Evolutionary conservation across 768 basidiomycete species (phyloP), one percentile per base, ranked within the genome.

Genomic region (Trametes maxima): DNA sequence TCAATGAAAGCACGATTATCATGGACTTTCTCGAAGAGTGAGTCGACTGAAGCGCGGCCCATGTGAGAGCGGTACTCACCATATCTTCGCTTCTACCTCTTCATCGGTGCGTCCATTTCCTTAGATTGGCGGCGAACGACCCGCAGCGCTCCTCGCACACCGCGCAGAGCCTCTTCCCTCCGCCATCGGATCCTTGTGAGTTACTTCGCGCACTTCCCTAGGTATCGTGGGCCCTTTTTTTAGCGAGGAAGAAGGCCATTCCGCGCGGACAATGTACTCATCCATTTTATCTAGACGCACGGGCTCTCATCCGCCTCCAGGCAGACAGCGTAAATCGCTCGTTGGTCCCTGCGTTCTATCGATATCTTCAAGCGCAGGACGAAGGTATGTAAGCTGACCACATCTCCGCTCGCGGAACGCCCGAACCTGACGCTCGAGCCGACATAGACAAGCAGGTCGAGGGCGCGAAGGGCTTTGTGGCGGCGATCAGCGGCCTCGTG

Each of bases 1-100:
- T 93, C 13, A 89, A 92, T 70, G 92, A 94, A 71, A 91, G 89
- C 68, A 89, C 85, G 0, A 85, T 92, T 36, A 89, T 93, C 61
- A 71, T 92, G 59, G 89, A 91, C 46, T 94, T 82, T 68, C 76
- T 94, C 45, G 86, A 92, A 75, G 89, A 92, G 88, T 90, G 62
- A 28, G 42, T 47, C 22, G 7, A 39, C 12, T 19, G 16, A 6
- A 22, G 3, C 4, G n/a, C n/a, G 35, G 50, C 21, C 16, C 16
- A 21, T 25, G 54, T 28, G 19, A 40, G 12, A 22, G 45, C 3
- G 25, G 11, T 17, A 39, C 56, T 57, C 36, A 49, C 37, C n/a
- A 33, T 10, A 11, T 22, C 22, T 60, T 12, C 56, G 56, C 44
- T 51, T 13, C 36, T 14, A 19, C 25, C 49, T 59, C 16, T 37